Evolutionary conservation across 441 rosid genomes (phyloP), one percentile per base, ranked within the genome.

Genomic region (Pelargonium hybrid): DNA sequence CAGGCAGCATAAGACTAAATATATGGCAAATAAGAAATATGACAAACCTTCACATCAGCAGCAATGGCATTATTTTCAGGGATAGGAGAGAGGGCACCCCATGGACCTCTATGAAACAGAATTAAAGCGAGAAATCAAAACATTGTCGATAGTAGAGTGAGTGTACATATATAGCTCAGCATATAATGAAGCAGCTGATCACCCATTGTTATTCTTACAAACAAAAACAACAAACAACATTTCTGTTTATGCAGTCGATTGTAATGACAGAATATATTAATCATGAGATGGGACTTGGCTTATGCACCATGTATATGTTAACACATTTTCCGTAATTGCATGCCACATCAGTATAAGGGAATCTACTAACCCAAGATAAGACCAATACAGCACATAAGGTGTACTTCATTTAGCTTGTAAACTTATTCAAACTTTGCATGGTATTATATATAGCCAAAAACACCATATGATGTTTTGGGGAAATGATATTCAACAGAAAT

Each of bases 61-160:
- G 98, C 88, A 72, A 93, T 84, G 68, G 96, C 95, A 81, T 93
- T 91, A 76, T 83, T 90, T 82, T 93, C 98, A 0, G 98, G 97
- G 75, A 90, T 85, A 21, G 98, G 96, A 69, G 97, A 91, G 74
- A 90, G 90, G 75, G 98, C 86, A 68, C 87, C 92, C 98, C 98
- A 93, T 64, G 98, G 98, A 81, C 98, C 98, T 82, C 98, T 93
- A 74, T 7, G 65, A 71, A 67, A 71, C 23, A 54, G 62, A 15
- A 73, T 43, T n/a, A 21, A 70, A 13, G 31, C 23, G 70, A 68
- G 20, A 39, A 71, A 78, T 50, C 21, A 37, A 72, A 39, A 56
- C 4, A 69, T 63, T 52, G 25, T 66, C 15, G 73, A 34, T 13
- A 14, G 45, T 15, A 66, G 20, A 18, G 67, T 23, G 52, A 2